Conservation (phyloP, 441 rosid genomes). For the Aquilaria agallochum region DNA sequence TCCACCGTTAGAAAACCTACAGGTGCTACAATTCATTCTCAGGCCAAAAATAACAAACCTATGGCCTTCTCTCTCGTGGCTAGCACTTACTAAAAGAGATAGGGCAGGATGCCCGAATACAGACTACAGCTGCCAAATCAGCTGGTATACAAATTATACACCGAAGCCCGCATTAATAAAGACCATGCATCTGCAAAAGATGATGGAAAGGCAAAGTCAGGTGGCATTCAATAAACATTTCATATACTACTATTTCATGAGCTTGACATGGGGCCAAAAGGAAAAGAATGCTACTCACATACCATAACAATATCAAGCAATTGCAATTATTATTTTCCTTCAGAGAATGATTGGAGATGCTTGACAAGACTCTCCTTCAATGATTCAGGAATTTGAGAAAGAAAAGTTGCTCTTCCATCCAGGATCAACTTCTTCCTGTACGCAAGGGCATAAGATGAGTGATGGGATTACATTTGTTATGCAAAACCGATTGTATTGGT, state of each 20-base stretch:
- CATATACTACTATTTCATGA: background rate
- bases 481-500: too few species aligned
- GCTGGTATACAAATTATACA: constrained; percentile 17
- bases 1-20: constrained; percentile 11
- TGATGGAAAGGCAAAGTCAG: background rate
- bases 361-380: constrained; percentile 62
- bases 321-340: constrained; percentile 22
- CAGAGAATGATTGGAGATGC: constrained; percentile 37
- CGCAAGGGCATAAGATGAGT: constrained; percentile 11
- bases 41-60: background rate
- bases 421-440: constrained; percentile 63
- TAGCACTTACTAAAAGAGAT: constrained; percentile 6
- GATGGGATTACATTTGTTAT: background rate
- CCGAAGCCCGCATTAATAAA: constrained; percentile 3
- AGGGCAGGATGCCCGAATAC: constrained; percentile 6
- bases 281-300: constrained; percentile 4
- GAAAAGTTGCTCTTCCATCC: constrained; percentile 53
- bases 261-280: background rate
- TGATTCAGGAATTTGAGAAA: constrained; percentile 60
- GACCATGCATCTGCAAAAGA: constrained; percentile 21
- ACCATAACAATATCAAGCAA: constrained; percentile 15
- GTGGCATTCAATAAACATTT: constrained; percentile 1
- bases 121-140: constrained; percentile 10
- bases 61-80: constrained; percentile 6
- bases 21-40: constrained; percentile 6